These are phyloP conservation scores for Ascodesmis nigricans DNA, from an alignment of 495 filamentous ascomycete species.

Conservation along the genomic window DNA sequence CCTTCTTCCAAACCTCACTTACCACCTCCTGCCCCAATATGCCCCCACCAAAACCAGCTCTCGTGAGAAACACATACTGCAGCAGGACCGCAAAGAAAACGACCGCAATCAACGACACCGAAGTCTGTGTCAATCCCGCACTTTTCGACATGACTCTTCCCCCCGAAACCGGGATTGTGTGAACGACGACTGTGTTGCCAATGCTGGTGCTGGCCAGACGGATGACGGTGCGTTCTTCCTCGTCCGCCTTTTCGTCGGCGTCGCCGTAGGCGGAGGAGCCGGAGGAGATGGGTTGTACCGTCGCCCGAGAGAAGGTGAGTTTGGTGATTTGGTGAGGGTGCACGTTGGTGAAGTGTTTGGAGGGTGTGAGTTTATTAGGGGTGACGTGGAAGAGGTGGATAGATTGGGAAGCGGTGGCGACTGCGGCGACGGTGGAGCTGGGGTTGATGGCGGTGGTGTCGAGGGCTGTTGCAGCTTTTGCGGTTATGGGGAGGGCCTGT, in stretches of 20 bases:
- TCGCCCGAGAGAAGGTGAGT: constrained; percentile 54
- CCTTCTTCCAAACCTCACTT: no score
- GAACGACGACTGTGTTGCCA: constrained; percentile 65
- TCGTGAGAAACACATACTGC: constrained; percentile 17
- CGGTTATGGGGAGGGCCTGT: constrained; percentile 32
- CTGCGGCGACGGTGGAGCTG: constrained; percentile 45
- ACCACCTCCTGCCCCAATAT: no score
- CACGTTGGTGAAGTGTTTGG: constrained; percentile 50
- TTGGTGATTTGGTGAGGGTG: constrained; percentile 74
- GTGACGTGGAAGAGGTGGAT: no score
- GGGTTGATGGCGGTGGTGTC: constrained; percentile 28
- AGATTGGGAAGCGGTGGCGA: constrained; percentile 62
- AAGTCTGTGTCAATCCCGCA: constrained; percentile 13
- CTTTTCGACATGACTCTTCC: constrained; percentile 7
- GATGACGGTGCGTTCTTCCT: constrained; percentile 25
- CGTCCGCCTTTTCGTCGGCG: constrained; percentile 25
- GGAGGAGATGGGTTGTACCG: constrained; percentile 32
- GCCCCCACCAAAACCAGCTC: constrained; percentile 18
- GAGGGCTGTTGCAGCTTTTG: constrained; percentile 28
- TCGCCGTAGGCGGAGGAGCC: constrained; percentile 22
- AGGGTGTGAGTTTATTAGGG: no score
- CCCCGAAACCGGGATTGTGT: constrained; percentile 46
- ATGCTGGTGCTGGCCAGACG: constrained; percentile 71
- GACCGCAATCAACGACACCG: constrained; percentile 14
- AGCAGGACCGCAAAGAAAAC: constrained; percentile 13